Base-by-base conservation (phyloP, 2,329 filamentous ascomycete genomes). In the Apiospora saccharicola region DNA sequence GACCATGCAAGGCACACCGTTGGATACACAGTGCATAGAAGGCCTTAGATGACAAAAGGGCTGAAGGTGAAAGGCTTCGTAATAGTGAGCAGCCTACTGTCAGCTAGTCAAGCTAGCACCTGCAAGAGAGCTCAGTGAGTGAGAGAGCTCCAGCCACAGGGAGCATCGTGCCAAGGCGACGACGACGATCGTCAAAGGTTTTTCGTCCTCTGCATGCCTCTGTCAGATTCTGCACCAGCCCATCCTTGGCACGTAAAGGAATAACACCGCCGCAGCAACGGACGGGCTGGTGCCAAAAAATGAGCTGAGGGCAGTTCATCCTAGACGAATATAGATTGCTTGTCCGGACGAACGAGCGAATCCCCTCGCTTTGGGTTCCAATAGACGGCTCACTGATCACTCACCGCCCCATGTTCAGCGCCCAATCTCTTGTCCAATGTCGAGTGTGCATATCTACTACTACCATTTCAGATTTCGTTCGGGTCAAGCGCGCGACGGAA, bases 331-430 rank as follows among this genome's bases (percentile, higher is more conserved):
- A 64, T 64, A 64, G 57, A 64, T 64, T 64, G 34, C 57, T 64
- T 64, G 57, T n/a, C 57, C 22, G 57, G 19, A 37, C 57, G 34
- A 64, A 64, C 57, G 57, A 64, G 57, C 57, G 57, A 64, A 64
- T 64, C 57, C 57, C 57, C 57, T 64, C 57, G 57, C 57, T 64
- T 64, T 64, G 57, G 57, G 57, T 64, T 41, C 57, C 57, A 64
- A 64, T 64, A 64, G 57, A 64, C 57, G 57, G 41, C 57, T 64
- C 57, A 64, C 57, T 64, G 57, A 64, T 64, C 57, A 64, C 57
- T 64, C 57, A 64, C 57, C 57, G 57, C 57, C 57, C 57, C 57
- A 64, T 64, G 57, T 64, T 64, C 57, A 41, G 57, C 57, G 57
- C 57, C 57, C 57, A 64, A 64, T 41, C 30, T 61, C 53, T 61